Evolutionary conservation across 768 basidiomycete species (phyloP), one percentile per base, ranked within the genome.

Genomic region (Cytidiella melzeri): DNA sequence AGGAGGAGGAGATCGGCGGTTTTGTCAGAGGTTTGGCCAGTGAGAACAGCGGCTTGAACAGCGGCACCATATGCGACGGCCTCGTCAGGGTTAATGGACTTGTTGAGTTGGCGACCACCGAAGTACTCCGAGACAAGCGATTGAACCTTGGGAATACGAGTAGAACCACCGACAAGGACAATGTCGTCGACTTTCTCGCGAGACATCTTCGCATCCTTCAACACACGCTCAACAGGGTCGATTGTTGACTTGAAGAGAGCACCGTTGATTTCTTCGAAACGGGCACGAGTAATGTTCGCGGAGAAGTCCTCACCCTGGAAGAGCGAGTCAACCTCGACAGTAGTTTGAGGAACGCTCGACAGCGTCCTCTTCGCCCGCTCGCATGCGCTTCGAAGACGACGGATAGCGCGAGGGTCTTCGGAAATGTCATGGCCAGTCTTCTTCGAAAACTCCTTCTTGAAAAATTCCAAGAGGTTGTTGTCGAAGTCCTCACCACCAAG

Each of bases 51-150:
- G 53, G 96, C 96, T 74, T 99, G 96, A 64, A 99, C 96, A 60
- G 96, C 95, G 60, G 96, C 96, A 76, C 96, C 96, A 72, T 98
- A 97, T 43, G 96, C 96, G 61, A 99, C 96, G 62, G 96, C 96
- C 76, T 99, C 96, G 65, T 99, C 96, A 55, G 96, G 96, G 81
- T 99, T 99, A 76, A 99, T 99, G 52, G 93, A 96, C 80, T 99
- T 99, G 85, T 98, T 98, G 66, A 97, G 74, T 68, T 94, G 90
- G 62, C 95, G 92, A 54, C 92, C 93, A 69, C 90, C 90, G 69
- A 99, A 99, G 81, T 85, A 95, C 68, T 99, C 96, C 51, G 94
- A 97, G 46, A 99, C 96, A 52, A 99, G 85, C 24, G 93, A 80
- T 73, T 97, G 94, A 59, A 99, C 90, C 78, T 97, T 97, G 57